Evolutionary conservation across 2,329 filamentous ascomycete genomes (phyloP).

Genomic region (Tolypocladium guangdongense): DNA sequence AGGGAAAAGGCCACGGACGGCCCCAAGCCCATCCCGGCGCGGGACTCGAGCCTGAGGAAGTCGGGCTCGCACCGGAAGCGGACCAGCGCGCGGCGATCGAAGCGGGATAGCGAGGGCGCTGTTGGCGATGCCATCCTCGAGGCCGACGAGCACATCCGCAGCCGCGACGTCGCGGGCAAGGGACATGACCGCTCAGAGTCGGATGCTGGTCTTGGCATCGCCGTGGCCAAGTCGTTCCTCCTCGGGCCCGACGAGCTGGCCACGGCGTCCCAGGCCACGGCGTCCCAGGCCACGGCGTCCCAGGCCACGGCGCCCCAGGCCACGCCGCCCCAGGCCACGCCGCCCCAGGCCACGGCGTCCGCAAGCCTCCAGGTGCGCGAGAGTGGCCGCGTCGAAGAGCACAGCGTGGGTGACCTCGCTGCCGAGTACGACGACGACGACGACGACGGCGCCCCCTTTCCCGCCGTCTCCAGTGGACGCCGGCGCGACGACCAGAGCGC

Average conservation of each 20-base stretch:
- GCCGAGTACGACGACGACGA: slow-evolving; percentile 26
- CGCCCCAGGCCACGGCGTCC: slow-evolving; percentile 3
- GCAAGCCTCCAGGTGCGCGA: too few relatives aligned
- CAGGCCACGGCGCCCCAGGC: too few relatives aligned
- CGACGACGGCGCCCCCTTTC: slow-evolving; percentile 60
- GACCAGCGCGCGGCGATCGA: slow-evolving; percentile 38
- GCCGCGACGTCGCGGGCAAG: slow-evolving; percentile 9
- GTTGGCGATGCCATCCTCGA: slow-evolving; percentile 32
- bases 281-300: slow-evolving; percentile 3
- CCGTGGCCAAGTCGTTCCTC: slow-evolving; percentile 8
- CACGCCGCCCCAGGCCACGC: slow-evolving; percentile 7
- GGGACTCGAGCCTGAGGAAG: slow-evolving; percentile 58
- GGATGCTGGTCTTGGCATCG: slow-evolving; percentile 1
- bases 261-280: slow-evolving; percentile 4
- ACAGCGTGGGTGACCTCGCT: slow-evolving; percentile 10
- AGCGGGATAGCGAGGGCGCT: slow-evolving; percentile 30
- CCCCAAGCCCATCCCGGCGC: slow-evolving; percentile 48
- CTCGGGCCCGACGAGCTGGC: slow-evolving; percentile 12
- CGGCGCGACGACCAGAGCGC: slow-evolving; percentile 38
- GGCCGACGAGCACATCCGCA: slow-evolving; percentile 20
- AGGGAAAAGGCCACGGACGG: slow-evolving; percentile 17
- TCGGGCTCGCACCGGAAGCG: slow-evolving; percentile 34
- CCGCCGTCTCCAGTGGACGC: slow-evolving; percentile 52
- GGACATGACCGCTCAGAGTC: slow-evolving; percentile 7
- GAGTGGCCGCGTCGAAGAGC: slow-evolving; percentile 5